Conservation (phyloP, 1,139 yeast genomes). For the Yamadazyma sp. region DNA sequence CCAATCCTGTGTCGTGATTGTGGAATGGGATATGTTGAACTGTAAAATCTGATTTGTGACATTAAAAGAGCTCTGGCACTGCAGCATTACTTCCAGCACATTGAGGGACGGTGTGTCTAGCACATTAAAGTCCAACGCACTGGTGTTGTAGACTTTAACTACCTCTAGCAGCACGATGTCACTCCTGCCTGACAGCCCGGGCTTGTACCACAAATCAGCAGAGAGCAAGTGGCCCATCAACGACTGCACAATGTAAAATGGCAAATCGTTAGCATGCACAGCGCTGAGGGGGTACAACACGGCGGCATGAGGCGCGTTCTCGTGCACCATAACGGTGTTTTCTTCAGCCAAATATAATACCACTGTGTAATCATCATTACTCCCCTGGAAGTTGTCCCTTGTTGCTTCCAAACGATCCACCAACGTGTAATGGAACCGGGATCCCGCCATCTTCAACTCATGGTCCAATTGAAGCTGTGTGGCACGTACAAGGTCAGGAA, state of each 20-base stretch:
- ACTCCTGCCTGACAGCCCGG: not conserved
- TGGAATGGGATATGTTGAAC: not conserved
- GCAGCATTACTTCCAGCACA: not conserved
- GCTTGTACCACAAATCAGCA: conserved; percentile 10
- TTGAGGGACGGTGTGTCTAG: too few relatives aligned
- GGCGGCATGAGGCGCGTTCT: conserved; percentile 41
- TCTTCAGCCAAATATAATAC: conserved; percentile 28
- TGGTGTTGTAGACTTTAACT: not conserved
- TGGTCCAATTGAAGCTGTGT: conserved; percentile 39
- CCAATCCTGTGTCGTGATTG: not conserved
- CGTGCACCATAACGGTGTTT: conserved; percentile 37
- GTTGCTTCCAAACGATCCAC: conserved; percentile 17
- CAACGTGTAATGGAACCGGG: conserved; percentile 13
- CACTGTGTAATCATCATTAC: conserved; percentile 22
- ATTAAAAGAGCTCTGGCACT: not conserved
- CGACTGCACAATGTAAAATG: conserved; percentile 38
- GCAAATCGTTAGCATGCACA: conserved; percentile 42
- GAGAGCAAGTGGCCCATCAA: conserved; percentile 28
- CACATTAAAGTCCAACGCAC: too few relatives aligned
- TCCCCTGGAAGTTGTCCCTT: not conserved
- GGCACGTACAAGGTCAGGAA: conserved; percentile 50
- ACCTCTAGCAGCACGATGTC: not conserved
- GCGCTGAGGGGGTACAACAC: conserved; percentile 28
- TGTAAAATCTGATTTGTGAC: not conserved
- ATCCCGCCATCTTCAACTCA: conserved; percentile 14